phyloP scores from a whole-genome alignment of 2,329 filamentous ascomycete genomes.

The Penicillium vulpinum region DNA sequence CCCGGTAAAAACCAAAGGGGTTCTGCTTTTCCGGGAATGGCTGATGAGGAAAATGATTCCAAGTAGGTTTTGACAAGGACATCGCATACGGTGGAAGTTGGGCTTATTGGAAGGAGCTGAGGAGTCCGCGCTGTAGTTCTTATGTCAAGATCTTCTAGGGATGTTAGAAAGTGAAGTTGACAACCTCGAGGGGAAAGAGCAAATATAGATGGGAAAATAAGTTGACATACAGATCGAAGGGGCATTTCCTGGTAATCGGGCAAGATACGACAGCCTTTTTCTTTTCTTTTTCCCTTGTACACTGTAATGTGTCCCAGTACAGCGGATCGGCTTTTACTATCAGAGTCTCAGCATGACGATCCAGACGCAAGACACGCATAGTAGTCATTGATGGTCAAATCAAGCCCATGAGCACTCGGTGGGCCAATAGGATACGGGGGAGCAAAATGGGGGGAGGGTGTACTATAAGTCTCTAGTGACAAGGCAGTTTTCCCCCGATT shows the following conservation, averaged over 20 bases:
- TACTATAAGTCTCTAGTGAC: neutral
- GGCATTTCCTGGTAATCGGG: constrained; percentile 10
- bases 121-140: constrained; percentile 8
- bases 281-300: constrained; percentile 6
- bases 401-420: neutral
- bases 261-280: neutral
- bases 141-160: neutral
- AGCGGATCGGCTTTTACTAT: constrained; percentile 13
- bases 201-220: neutral
- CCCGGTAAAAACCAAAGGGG: constrained; percentile 25
- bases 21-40: constrained; percentile 34
- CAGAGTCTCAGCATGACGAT: constrained; percentile 14
- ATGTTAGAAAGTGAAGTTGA: neutral
- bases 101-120: constrained; percentile 11
- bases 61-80: constrained; percentile 38
- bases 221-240: constrained; percentile 3
- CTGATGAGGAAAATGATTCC: constrained; percentile 35
- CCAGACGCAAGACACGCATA: constrained; percentile 6
- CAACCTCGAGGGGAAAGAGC: neutral
- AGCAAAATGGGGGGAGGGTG: neutral
- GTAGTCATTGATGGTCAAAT: constrained; percentile 1
- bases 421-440: neutral
- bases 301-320: constrained; percentile 9
- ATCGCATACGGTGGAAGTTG: constrained; percentile 31
- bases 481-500: neutral